Percentiles rank a stretch among this genome's conserved stretches.
Conservation (phyloP, 495 filamentous ascomycete species). For the Podospora tetraspora region DNA sequence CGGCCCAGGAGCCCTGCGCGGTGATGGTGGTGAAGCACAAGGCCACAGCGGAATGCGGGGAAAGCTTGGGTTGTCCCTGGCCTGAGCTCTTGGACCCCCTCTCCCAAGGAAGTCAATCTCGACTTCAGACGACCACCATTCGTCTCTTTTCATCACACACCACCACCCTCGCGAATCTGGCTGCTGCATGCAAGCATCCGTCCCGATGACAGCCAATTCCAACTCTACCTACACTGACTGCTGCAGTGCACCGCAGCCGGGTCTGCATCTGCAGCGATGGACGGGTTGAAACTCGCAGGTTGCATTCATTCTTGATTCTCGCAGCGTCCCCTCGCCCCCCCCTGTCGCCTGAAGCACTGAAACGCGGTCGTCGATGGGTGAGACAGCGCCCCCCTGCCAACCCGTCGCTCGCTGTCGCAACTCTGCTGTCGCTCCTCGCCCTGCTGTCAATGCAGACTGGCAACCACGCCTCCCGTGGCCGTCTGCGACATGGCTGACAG, state of each 20-base stretch:
- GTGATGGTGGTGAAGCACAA: not conserved
- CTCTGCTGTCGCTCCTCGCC: slow-evolving; percentile 11
- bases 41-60: not conserved
- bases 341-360: slow-evolving; percentile 19
- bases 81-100: not conserved
- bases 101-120: too few species aligned
- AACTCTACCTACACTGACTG: not conserved
- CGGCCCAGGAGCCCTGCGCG: not conserved
- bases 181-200: not conserved
- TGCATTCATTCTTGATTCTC: slow-evolving; percentile 8
- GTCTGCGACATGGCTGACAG: slow-evolving; percentile 10
- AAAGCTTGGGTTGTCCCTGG: not conserved
- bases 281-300: slow-evolving; percentile 6
- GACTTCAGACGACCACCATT: not conserved
- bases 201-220: not conserved
- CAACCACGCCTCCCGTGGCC: slow-evolving; percentile 7
- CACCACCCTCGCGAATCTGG: not conserved
- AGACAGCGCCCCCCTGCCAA: slow-evolving; percentile 23
- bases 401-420: slow-evolving; percentile 9
- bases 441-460: slow-evolving; percentile 18
- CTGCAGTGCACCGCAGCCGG: not conserved
- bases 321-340: not conserved
- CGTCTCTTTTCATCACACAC: not conserved
- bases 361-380: slow-evolving; percentile 23
- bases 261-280: not conserved